Conservation (phyloP, 2,329 filamentous ascomycete species). For the Cryphonectria naterciae region DNA sequence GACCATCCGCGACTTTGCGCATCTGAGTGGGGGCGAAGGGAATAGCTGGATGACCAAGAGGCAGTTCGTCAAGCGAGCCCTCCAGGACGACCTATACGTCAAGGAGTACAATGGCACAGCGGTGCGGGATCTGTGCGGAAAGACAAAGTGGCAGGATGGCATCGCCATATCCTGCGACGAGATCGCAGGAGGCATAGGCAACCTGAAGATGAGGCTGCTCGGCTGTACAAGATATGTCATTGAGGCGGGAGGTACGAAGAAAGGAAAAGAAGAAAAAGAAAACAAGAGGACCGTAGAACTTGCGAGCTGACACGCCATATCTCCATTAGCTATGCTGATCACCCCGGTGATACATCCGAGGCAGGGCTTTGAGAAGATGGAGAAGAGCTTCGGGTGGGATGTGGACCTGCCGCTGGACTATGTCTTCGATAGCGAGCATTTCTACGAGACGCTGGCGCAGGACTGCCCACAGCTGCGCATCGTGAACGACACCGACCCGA, state of each 20-base stretch:
- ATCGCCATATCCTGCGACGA: slow-evolving; percentile 22
- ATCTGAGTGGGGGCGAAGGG: background rate
- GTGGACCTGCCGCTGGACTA: slow-evolving; percentile 22
- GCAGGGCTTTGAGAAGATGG: slow-evolving; percentile 24
- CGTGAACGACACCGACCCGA: slow-evolving; percentile 16
- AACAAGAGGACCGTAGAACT: background rate
- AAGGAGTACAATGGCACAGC: slow-evolving; percentile 17
- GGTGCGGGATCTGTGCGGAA: slow-evolving; percentile 22
- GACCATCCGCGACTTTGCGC: slow-evolving; percentile 2
- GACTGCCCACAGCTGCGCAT: slow-evolving; percentile 28
- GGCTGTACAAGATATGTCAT: slow-evolving; percentile 24
- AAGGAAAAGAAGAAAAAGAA: background rate
- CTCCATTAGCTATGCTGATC: slow-evolving; percentile 20
- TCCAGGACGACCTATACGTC: slow-evolving; percentile 25
- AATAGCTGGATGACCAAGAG: slow-evolving; percentile 16
- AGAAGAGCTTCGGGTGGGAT: slow-evolving; percentile 25
- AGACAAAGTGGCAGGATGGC: slow-evolving; percentile 26
- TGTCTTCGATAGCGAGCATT: slow-evolving; percentile 28
- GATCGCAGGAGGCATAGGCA: slow-evolving; percentile 28
- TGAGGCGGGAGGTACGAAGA: slow-evolving; percentile 20
- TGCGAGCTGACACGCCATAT: background rate
- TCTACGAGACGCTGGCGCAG: slow-evolving; percentile 21
- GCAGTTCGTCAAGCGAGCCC: slow-evolving; percentile 20
- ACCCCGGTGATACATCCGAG: slow-evolving; percentile 20
- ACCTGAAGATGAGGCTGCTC: slow-evolving; percentile 26